Evolutionary conservation across 2,329 filamentous ascomycete genomes (phyloP).

Genomic region (Colletotrichum acutatum): DNA sequence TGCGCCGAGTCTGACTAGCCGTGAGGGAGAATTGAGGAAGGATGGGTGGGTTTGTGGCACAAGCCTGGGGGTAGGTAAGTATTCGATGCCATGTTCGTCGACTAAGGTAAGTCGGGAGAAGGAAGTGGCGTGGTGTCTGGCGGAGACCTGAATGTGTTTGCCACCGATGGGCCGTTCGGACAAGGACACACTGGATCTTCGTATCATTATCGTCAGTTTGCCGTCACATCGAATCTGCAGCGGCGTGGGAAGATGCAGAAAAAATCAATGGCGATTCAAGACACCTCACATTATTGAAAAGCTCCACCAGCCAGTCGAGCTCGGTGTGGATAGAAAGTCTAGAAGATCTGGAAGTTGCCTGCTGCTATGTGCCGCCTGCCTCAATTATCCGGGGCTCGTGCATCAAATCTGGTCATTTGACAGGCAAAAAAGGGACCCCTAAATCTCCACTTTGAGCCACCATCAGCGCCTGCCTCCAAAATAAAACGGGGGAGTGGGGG

Average conservation of each 20-base stretch:
- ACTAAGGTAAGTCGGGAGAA: not conserved
- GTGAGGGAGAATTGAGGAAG: not conserved
- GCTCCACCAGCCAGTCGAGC: not conserved
- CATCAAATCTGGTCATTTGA: constrained; percentile 32
- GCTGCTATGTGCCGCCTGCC: no score
- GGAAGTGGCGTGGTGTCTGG: not conserved
- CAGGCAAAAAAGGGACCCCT: constrained; percentile 23
- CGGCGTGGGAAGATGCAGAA: constrained; percentile 1
- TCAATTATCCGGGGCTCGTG: not conserved
- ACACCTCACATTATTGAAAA: not conserved
- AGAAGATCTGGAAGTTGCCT: not conserved
- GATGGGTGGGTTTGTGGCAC: not conserved
- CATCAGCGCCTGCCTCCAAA: constrained; percentile 4
- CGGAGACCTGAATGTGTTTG: not conserved
- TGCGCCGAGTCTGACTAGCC: not conserved
- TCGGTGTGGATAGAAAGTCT: not conserved
- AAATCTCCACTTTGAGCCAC: constrained; percentile 23
- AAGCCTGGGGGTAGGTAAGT: not conserved
- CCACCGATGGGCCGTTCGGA: not conserved
- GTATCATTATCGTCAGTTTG: not conserved
- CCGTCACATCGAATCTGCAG: not conserved
- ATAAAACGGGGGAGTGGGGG: constrained; percentile 2
- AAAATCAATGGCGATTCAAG: not conserved
- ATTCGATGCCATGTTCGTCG: no score
- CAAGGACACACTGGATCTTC: not conserved